Evolutionary conservation across 192 early-diverging fungal genomes (phyloP), one percentile per base, ranked within the genome.

Genomic region (Helicostylum pulchrum): DNA sequence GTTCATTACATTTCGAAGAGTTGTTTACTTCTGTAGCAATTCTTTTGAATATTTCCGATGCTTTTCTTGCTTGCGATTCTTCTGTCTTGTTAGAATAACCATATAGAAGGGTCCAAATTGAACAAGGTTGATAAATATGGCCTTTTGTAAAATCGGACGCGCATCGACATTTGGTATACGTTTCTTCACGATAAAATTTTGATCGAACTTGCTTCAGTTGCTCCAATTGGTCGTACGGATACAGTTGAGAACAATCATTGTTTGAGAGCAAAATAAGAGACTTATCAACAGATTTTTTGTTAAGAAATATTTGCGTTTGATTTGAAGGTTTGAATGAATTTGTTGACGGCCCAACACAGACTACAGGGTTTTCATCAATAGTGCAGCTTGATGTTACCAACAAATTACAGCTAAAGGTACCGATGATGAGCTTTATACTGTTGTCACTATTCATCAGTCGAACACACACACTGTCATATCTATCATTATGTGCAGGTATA

Each of bases 361-460:
- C 3, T 26, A 52, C 20, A 52, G 23, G 1, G 50, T 6, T 26
- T 20, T 52, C 4, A 52, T 52, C 23, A 26, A 52, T 52, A 26
- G 50, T 52, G 4, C 50, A 52, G 50, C 50, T 52, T 52, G 50
- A 52, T 20, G 21, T 52, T 52, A 52, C 50, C 50, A 52, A 23
- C 50, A 52, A 52, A 26, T 26, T 52, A 52, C 50, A 52, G 8
- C 17, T 21, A 3, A 52, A 52, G 50, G 23, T 52, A 11, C 50
- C 50, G 50, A 52, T 52, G 23, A 52, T 26, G 0, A 26, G 11
- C 20, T 52, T 52, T 11, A 23, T 52, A 2, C 11, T 52, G 8
- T 52, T 52, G 50, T 52, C 50, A 0, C 50, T 52, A 52, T 23
- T 52, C 50, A 52, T 52, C 4, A 23, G 49, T 23, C 21, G 8